Evolutionary conservation across 1,284 basidiomycete species (phyloP), one percentile per base, ranked within the genome.

Genomic region (Boletus smithii): DNA sequence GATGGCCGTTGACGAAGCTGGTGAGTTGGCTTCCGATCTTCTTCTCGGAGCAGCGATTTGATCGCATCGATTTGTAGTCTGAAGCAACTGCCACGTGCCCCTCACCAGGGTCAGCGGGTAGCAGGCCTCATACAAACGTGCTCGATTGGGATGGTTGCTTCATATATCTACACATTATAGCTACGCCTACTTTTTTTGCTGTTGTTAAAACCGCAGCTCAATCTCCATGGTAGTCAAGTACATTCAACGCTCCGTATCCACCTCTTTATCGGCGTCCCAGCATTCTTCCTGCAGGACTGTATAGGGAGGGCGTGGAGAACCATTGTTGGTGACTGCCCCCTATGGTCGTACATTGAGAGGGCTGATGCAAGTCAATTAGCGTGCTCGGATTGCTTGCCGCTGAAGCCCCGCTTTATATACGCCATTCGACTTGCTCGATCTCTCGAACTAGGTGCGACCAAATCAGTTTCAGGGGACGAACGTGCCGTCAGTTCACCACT

Each of bases 81-180:
- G 31, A 23, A 37, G 8, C 24, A 29, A 36, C n/a, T 8, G n/a
- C 37, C 56, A 45, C 49, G 49, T 58, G 53, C 13, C 38, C 33
- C 14, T n/a, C n/a, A n/a, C 16, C 11, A n/a, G 13, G 24, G 22
- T 30, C 20, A 31, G 5, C 18, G n/a, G 20, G 26, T n/a, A 2
- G 26, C 31, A 24, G 39, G 14, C 34, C 42, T 36, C 40, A 17
- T 34, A 30, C 26, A 38, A 26, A 27, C 31, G 16, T 31, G 22
- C 31, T 42, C 22, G 8, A 34, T 41, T 3, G 7, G 26, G 14
- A 39, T 30, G 35, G 31, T 50, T 33, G 18, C 30, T n/a, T 43
- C 24, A 33, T 42, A 31, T 31, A 17, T 8, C 17, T 22, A 36
- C 11, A 22, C 10, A 17, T 6, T 31, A 41, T 18, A 27, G 1